Evolutionary conservation across 2,329 filamentous ascomycete species (phyloP).

Genomic region (Colletotrichum incanum): DNA sequence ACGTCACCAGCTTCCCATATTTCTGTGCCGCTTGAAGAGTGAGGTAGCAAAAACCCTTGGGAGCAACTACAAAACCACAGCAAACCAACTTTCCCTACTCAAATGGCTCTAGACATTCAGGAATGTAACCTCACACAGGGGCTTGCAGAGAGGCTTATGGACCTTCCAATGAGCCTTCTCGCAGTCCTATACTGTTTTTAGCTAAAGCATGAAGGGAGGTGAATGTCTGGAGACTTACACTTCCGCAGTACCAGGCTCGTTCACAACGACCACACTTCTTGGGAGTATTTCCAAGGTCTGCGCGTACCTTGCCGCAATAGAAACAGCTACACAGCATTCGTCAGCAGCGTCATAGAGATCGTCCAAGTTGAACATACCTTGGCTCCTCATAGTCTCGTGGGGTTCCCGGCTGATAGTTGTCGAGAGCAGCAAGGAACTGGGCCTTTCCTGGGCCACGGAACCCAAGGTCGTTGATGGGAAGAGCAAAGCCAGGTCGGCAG

Average conservation of each 20-base stretch:
- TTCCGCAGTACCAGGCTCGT: conserved; percentile 44
- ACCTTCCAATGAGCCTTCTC: conserved; percentile 17
- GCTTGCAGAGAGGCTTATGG: conserved; percentile 10
- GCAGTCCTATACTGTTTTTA: conserved; percentile 5
- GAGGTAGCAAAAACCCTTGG: too few relatives aligned
- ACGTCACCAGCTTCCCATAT: too few relatives aligned
- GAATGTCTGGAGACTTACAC: conserved; percentile 13
- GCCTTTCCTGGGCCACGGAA: conserved; percentile 44
- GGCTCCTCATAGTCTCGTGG: conserved; percentile 44
- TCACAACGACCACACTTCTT: conserved; percentile 42
- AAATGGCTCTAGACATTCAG: neutral
- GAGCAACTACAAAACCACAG: neutral
- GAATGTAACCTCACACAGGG: neutral
- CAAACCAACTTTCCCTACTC: neutral
- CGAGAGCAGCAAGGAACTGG: conserved; percentile 46
- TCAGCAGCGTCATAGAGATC: neutral
- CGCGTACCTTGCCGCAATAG: conserved; percentile 44
- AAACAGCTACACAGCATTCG: conserved; percentile 44
- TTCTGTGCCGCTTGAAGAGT: too few relatives aligned
- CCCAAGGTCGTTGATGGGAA: conserved; percentile 25
- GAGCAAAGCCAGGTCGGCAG: conserved; percentile 15
- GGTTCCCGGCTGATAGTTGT: conserved; percentile 44
- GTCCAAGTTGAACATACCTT: conserved; percentile 14
- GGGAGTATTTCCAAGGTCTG: conserved; percentile 34
- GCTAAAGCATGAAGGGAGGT: neutral